A percentile compares a stretch with the other conserved stretches of the same genome.
Evolutionary conservation across 1,284 basidiomycete genomes (phyloP).

Genomic region (Termitomyces sp.): DNA sequence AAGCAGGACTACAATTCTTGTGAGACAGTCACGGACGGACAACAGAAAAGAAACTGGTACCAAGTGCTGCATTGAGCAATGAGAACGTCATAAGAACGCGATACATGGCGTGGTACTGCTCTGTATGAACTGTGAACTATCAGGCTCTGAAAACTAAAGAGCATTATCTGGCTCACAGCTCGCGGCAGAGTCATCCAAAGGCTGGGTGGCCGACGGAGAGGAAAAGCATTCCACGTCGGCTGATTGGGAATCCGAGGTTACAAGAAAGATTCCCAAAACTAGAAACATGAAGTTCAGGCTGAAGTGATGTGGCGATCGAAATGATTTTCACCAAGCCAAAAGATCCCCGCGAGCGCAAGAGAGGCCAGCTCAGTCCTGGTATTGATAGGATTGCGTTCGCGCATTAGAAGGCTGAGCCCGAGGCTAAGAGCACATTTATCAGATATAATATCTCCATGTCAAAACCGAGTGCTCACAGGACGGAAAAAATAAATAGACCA

Average conservation of each 20-base stretch:
- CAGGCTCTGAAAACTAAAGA: conserved; percentile 5
- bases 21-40: conserved; percentile 19
- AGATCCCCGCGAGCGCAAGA: conserved; percentile 63
- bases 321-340: conserved; percentile 65
- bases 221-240: conserved; percentile 79
- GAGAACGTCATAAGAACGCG: conserved; percentile 73
- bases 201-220: conserved; percentile 42
- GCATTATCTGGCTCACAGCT: conserved; percentile 47
- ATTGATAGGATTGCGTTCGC: conserved; percentile 67
- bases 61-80: conserved; percentile 66
- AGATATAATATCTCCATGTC: background rate
- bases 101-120: conserved; percentile 77
- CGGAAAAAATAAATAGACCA: conserved; percentile 60
- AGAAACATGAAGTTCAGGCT: conserved; percentile 13
- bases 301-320: conserved; percentile 6
- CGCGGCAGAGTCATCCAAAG: conserved; percentile 46
- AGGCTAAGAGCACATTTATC: conserved; percentile 37
- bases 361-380: conserved; percentile 71
- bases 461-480: conserved; percentile 41
- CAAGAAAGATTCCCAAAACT: conserved; percentile 71
- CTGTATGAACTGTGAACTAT: conserved; percentile 49
- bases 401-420: conserved; percentile 55
- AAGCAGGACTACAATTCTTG: conserved; percentile 46
- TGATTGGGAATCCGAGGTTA: conserved; percentile 65
- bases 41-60: conserved; percentile 30